Conservation (phyloP, 2,329 filamentous ascomycete genomes). For the Alternaria sp. region DNA sequence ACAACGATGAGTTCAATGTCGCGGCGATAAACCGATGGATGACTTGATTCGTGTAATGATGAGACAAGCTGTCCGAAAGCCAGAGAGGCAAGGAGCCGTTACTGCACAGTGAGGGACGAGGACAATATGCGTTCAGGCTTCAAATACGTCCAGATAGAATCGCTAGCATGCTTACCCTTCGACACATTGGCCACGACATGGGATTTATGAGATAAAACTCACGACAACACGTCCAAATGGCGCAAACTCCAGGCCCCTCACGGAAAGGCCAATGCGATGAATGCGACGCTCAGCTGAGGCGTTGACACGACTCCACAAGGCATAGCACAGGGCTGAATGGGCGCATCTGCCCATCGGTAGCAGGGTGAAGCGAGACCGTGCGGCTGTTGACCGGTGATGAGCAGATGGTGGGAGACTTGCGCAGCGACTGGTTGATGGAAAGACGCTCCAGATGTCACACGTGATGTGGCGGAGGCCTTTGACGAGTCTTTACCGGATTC, state of each 20-base stretch:
- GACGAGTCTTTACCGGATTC: slow-evolving; percentile 11
- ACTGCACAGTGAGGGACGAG: not conserved
- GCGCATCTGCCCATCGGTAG: not conserved
- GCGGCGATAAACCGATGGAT: fast-evolving
- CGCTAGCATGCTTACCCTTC: not conserved
- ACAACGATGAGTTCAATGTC: not conserved
- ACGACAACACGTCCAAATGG: not conserved
- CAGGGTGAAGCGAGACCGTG: slow-evolving; percentile 8
- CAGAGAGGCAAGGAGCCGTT: not conserved
- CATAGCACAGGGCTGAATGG: slow-evolving; percentile 19
- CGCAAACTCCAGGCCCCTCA: not conserved
- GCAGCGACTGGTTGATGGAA: not conserved
- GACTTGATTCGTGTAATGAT: not conserved
- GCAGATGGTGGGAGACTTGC: not conserved
- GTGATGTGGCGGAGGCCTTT: slow-evolving; percentile 15
- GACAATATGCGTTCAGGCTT: not conserved
- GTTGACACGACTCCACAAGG: slow-evolving; percentile 10
- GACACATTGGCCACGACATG: fast-evolving
- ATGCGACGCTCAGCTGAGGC: slow-evolving; percentile 28
- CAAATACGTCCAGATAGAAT: not conserved
- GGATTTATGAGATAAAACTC: not conserved
- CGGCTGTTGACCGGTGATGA: not conserved
- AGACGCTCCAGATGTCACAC: slow-evolving; percentile 6
- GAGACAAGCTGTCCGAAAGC: not conserved
- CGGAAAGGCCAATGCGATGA: slow-evolving; percentile 31